A percentile compares a stretch with the other conserved stretches of the same genome.
These are phyloP conservation scores for Coelastrella sp. DNA, from an alignment of 139 green algal genomes.

Conservation along the genomic window DNA sequence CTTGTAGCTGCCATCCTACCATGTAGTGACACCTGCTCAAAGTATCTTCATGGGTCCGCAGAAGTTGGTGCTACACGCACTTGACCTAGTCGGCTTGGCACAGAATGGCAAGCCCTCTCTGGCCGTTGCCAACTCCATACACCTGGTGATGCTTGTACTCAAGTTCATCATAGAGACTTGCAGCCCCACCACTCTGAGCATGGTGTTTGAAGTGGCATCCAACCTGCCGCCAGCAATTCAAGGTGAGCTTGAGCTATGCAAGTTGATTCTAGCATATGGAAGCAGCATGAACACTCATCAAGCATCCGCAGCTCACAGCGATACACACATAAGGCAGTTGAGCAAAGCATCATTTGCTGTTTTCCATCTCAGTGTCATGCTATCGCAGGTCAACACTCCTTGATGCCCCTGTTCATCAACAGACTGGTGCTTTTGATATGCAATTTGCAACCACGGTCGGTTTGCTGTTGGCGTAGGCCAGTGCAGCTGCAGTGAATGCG, in stretches of 20 bases:
- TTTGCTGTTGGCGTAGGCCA: no score
- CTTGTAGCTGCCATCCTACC: no score
- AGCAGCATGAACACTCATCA: no score
- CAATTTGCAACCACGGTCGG: constrained; percentile 42
- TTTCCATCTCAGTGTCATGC: no score
- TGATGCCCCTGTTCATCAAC: constrained; percentile 43
- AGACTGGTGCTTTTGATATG: constrained; percentile 41
- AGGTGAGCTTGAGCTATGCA: constrained; percentile 14
- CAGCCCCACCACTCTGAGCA: constrained; percentile 28
- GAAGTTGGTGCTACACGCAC: constrained; percentile 73
- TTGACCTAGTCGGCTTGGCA: constrained; percentile 58
- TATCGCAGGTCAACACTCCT: constrained; percentile 45
- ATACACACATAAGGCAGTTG: no score
- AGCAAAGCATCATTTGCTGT: no score
- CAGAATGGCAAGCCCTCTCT: constrained; percentile 45
- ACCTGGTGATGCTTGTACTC: constrained; percentile 68
- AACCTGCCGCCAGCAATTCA: constrained; percentile 21
- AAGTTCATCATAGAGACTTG: constrained; percentile 70
- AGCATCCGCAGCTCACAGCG: no score
- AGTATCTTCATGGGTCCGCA: no score
- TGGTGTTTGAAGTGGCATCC: constrained; percentile 25
- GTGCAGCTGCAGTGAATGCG: no score
- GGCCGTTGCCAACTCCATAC: constrained; percentile 75
- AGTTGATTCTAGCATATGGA: no score
- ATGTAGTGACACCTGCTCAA: no score